Percentiles rank a stretch among this genome's conserved stretches.
phyloP scores from a whole-genome alignment of 495 filamentous ascomycete genomes.

The Aspergillus avenaceus region DNA sequence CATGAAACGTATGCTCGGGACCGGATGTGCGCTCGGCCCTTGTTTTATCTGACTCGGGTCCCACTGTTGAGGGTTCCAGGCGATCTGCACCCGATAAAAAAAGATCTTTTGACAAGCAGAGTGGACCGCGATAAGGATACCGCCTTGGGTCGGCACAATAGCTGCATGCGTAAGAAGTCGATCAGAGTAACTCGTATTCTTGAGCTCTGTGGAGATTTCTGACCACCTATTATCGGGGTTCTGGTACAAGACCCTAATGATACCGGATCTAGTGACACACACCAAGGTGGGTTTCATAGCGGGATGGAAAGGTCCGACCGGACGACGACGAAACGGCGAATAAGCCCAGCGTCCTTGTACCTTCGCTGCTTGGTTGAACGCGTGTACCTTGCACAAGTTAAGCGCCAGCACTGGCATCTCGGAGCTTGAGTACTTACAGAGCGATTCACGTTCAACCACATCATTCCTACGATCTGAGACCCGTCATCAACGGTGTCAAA shows the following conservation, averaged over 20 bases:
- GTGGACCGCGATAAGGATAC: constrained; percentile 61
- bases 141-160: constrained; percentile 66
- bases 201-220: constrained; percentile 63
- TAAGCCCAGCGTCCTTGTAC: constrained; percentile 50
- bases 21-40: constrained; percentile 28
- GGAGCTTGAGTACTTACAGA: constrained; percentile 32
- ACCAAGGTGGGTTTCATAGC: constrained; percentile 63
- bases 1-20: constrained; percentile 39
- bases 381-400: constrained; percentile 37
- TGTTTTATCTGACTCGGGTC: constrained; percentile 32
- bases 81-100: constrained; percentile 55
- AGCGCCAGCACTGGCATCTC: not conserved
- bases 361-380: constrained; percentile 49
- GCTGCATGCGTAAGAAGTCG: constrained; percentile 78
- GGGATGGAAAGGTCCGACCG: constrained; percentile 63
- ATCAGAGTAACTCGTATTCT: constrained; percentile 62
- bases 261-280: constrained; percentile 64
- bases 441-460: constrained; percentile 70
- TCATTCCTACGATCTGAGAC: constrained; percentile 72
- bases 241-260: constrained; percentile 68
- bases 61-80: constrained; percentile 41
- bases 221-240: constrained; percentile 61
- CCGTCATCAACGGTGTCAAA: constrained; percentile 66
- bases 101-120: constrained; percentile 64
- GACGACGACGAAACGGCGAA: constrained; percentile 42